A percentile compares a stretch with the other conserved stretches of the same genome.
Evolutionary conservation across 805 yeast species (phyloP).

Genomic region (Spencermartinsiella europaea): DNA sequence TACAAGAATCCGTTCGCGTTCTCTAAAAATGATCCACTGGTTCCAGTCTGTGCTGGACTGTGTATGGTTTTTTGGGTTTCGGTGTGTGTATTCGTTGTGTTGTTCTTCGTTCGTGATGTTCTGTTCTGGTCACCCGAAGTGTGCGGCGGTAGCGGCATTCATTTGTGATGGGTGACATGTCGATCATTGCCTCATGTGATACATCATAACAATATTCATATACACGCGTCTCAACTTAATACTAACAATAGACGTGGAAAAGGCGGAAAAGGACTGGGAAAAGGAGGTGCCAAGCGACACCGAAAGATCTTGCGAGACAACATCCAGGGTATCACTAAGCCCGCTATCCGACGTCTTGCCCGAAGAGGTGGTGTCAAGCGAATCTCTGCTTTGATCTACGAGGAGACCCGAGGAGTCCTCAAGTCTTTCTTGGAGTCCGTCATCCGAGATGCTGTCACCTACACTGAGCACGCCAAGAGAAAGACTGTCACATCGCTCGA

Average conservation of each 20-base stretch:
- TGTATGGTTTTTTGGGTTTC: no score
- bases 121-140: no score
- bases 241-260: conserved; percentile 98
- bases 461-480: conserved; percentile 99
- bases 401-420: conserved; percentile 95
- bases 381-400: conserved; percentile 96
- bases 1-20: no score
- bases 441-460: conserved; percentile 98
- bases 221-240: not conserved
- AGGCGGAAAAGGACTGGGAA: conserved; percentile 99
- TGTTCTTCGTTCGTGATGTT: no score
- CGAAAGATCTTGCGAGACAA: conserved; percentile 98
- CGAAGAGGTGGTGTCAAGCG: conserved; percentile 99
- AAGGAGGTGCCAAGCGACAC: conserved; percentile 99
- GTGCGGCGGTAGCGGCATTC: no score
- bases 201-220: no score
- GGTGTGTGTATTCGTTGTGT: no score
- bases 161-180: no score
- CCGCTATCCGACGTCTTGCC: conserved; percentile 99
- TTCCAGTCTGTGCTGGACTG: no score
- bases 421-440: conserved; percentile 94
- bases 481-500: conserved; percentile 98
- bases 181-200: no score
- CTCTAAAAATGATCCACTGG: no score
- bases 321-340: conserved; percentile 99